Percentiles rank a stretch among this genome's conserved stretches.
These are phyloP conservation scores for Phytomonas francai DNA, from an alignment of 208 protist species.

Conservation along the genomic window DNA sequence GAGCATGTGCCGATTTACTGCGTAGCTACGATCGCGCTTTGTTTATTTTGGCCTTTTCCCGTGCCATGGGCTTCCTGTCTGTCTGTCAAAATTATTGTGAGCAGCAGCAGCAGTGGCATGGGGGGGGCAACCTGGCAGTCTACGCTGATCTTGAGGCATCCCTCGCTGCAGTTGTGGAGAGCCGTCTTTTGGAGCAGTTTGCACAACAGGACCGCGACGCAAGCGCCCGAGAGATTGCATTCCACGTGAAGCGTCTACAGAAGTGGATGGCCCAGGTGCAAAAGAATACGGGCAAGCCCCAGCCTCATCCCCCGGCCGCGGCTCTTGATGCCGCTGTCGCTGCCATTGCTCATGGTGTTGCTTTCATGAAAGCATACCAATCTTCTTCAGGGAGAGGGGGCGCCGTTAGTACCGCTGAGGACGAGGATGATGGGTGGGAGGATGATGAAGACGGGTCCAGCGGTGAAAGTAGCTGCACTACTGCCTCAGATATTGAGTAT, in stretches of 20 bases:
- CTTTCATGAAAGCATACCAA: not conserved
- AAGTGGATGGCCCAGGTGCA: constrained; percentile 18
- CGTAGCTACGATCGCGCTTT: constrained; percentile 69
- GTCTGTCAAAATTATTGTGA: not conserved
- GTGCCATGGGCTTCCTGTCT: constrained; percentile 15
- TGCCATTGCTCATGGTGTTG: not conserved
- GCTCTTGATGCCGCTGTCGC: constrained; percentile 15
- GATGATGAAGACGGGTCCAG: constrained; percentile 31
- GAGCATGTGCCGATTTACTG: constrained; percentile 20
- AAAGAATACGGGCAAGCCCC: not conserved
- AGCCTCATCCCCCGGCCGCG: constrained; percentile 4
- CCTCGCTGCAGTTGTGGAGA: constrained; percentile 35
- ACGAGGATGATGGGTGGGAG: constrained; percentile 26
- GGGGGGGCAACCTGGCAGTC: constrained; percentile 5
- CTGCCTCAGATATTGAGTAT: constrained; percentile 12
- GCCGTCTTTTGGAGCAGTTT: constrained; percentile 32
- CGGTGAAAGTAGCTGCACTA: not conserved
- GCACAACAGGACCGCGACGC: constrained; percentile 25
- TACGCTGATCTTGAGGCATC: constrained; percentile 30
- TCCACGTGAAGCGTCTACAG: constrained; percentile 14
- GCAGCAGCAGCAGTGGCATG: not conserved
- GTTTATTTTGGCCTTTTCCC: constrained; percentile 43
- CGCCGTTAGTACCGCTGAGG: constrained; percentile 19
- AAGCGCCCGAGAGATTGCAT: constrained; percentile 17
- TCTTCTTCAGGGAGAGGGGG: constrained; percentile 23